Base-by-base conservation (phyloP, 495 filamentous ascomycete genomes). In the Tuber brumale region DNA sequence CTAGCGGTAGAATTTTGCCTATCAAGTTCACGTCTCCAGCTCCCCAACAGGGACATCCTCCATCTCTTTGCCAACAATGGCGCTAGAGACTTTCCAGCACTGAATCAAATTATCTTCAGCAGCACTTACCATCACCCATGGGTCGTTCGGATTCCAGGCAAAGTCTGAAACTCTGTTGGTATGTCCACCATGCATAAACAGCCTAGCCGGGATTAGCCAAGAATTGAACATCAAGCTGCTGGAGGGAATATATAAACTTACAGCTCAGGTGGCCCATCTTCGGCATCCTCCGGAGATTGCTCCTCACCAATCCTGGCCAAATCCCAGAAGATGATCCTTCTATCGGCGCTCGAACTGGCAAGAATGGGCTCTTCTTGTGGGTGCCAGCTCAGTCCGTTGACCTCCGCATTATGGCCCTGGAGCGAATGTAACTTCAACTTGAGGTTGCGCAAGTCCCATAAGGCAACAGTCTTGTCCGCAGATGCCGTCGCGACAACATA, bases 181-280 rank as follows among this genome's bases (percentile, higher is more conserved):
- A 85, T 98, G 96, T 37, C 96, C 96, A 76, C 95, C 96, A 80
- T 99, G 96, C 95, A 99, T 99, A 84, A 99, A 99, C 21, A 97
- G 86, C 70, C 92, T 93, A 77, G 70, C 48, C 18, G 35, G 61
- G 21, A 80, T 72, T 83, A 81, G 85, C 83, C 69, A 74, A 77
- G 42, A 75, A 39, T 39, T 45, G 46, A 70, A 21, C 42, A 72
- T 46, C 57, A 42, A 10, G 61, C 10, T 57, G 14, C 51, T 35
- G n/a, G 77, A 70, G 42, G 41, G 43, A 69, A 74, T 42, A 72
- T 71, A 27, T 51, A 10, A 69, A 90, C 91, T 86, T 86, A 94
- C 92, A 99, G 87, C 84, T 99, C 96, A 61, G 96, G 95, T 14
- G 94, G 93, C 1, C 96, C 96, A 84, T 99, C 96, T 79, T 98